Evolutionary conservation across 2,329 filamentous ascomycete species (phyloP).

Genomic region (Talaromyces sp.): DNA sequence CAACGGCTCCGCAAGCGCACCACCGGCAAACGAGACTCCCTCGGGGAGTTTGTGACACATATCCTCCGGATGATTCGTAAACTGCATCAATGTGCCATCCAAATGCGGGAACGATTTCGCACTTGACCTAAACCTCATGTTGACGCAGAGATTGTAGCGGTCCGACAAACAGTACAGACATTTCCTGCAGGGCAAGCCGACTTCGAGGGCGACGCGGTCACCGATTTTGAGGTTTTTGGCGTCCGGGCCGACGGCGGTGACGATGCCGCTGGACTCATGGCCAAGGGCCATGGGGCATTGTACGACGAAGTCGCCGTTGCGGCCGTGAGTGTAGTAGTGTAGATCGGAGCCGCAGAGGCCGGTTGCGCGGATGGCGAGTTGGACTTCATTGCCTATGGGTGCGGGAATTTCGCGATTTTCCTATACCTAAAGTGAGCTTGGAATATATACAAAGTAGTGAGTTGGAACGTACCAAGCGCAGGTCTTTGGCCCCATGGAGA

Average conservation of each 20-base stretch:
- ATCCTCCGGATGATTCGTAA: constrained; percentile 59
- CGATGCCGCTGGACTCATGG: constrained; percentile 73
- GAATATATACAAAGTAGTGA: neutral
- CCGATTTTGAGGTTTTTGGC: constrained; percentile 64
- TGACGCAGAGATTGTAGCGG: constrained; percentile 61
- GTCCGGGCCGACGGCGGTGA: constrained; percentile 65
- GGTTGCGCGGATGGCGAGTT: constrained; percentile 62
- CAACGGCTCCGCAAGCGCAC: constrained; percentile 59
- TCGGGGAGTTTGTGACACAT: constrained; percentile 59
- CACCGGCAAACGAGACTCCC: constrained; percentile 52
- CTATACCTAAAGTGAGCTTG: constrained; percentile 24
- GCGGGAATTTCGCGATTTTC: constrained; percentile 50
- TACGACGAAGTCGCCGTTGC: constrained; percentile 82
- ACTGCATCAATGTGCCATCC: constrained; percentile 62
- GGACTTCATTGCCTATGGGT: constrained; percentile 55
- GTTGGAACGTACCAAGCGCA: constrained; percentile 51
- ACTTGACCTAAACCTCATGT: constrained; percentile 57
- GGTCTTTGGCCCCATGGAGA: constrained; percentile 59
- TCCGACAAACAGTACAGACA: constrained; percentile 56
- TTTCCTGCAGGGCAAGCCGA: constrained; percentile 75
- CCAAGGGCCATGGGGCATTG: constrained; percentile 77
- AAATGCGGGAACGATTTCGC: constrained; percentile 61
- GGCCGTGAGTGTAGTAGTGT: constrained; percentile 84
- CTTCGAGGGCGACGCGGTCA: constrained; percentile 89
- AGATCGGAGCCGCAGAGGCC: constrained; percentile 70